Conservation (phyloP, 352 stramenopile species). For the Pythium rhizo-oryzae region DNA sequence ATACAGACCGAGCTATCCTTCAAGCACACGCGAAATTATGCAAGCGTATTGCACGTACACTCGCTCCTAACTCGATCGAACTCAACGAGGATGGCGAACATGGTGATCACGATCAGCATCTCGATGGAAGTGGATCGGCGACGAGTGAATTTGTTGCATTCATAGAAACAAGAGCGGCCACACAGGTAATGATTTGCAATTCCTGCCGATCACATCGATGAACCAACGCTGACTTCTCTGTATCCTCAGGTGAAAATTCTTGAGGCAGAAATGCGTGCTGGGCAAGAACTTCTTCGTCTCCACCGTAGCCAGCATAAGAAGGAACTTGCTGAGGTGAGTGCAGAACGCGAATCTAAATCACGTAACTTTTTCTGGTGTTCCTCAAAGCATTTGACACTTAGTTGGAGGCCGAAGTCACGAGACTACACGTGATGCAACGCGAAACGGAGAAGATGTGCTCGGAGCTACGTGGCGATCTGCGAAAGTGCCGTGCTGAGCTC, state of each 20-base stretch:
- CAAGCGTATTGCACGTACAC: neutral
- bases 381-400: conserved; percentile 20
- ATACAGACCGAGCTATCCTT: conserved; percentile 13
- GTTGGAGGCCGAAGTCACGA: conserved; percentile 55
- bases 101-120: neutral
- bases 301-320: conserved; percentile 59
- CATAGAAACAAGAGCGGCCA: conserved; percentile 19
- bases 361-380: neutral
- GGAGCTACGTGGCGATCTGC: conserved; percentile 46
- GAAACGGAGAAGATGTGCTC: conserved; percentile 53
- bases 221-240: too few species aligned
- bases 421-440: conserved; percentile 37
- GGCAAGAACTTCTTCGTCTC: conserved; percentile 59
- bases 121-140: neutral
- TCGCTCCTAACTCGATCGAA: neutral
- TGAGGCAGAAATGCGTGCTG: conserved; percentile 59
- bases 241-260: conserved; percentile 45
- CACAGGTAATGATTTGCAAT: conserved; percentile 15
- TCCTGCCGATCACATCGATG: too few species aligned
- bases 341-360: neutral
- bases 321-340: conserved; percentile 42
- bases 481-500: conserved; percentile 55
- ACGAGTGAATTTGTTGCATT: conserved; percentile 30
- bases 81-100: neutral
- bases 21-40: conserved; percentile 8